Evolutionary conservation across 179 eudicot species (phyloP), one percentile per base, ranked within the genome.

Genomic region (Drosera spatulata): DNA sequence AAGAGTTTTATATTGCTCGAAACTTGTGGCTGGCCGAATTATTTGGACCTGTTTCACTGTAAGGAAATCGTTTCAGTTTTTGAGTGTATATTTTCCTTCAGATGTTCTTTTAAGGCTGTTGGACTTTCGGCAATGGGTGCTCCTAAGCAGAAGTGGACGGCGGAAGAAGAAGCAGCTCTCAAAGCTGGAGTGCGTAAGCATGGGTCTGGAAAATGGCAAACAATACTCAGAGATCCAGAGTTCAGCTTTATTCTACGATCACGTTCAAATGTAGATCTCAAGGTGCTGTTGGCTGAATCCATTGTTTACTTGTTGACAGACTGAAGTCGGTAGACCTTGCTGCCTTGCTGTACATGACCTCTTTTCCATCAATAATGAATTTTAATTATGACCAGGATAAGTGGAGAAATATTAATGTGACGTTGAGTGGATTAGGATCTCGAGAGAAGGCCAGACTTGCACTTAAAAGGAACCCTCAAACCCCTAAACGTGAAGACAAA

Each of bases 241-340:
- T 91, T 82, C 62, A 72, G 81, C 62, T 53, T 63, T 38, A 77
- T 80, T 50, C 69, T 91, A 67, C 70, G 60, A 54, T 65, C 76
- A 3, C 96, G 98, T 71, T 88, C 98, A 10, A 91, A 91, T 72
- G 91, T 88, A 66, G 96, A 88, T 76, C 87, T 91, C 40, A 91
- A 91, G 87, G 98, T 90, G 74, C 45, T 10, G 11, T 59, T 59
- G 38, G 61, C 37, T 46, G 38, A 59, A 43, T 2, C 7, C 39
- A 11, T 59, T 46, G 7, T 3, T 8, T 38, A 40, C 12, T 43
- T 42, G 13, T 43, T 64, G 41, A 41, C 33, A 22, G 33, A 22
- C 33, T 22, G 33, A 22, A 22, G 33, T 22, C 33, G 33, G 33
- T 22, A 22, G 33, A 22, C 33, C 33, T 22, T 22, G 33, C 33